These are phyloP conservation scores for Uronychia setigera DNA, from an alignment of 73 alveolate genomes.

Conservation along the genomic window DNA sequence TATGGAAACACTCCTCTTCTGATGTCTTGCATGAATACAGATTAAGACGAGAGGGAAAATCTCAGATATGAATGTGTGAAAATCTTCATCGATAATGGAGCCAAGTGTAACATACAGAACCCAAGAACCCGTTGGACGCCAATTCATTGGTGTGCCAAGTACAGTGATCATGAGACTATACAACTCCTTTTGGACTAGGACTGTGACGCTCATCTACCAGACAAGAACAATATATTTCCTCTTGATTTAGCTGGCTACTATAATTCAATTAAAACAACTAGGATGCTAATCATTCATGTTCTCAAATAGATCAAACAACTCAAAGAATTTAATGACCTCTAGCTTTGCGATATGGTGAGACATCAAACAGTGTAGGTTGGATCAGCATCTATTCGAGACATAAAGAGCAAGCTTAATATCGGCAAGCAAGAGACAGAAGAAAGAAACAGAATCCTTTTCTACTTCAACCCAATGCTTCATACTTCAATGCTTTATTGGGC, in stretches of 20 bases:
- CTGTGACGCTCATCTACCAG: slow-evolving; percentile 26
- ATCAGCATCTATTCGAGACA: not conserved
- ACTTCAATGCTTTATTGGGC: slow-evolving; percentile 60
- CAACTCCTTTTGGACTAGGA: not conserved
- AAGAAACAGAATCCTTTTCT: not conserved
- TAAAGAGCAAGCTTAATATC: not conserved
- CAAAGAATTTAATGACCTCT: not conserved
- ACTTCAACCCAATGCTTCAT: slow-evolving; percentile 28
- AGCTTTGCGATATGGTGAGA: not conserved
- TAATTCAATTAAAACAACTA: slow-evolving; percentile 1
- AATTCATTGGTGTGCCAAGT: slow-evolving; percentile 46
- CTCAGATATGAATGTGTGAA: not conserved
- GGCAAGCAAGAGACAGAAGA: not conserved
- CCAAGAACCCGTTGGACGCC: slow-evolving; percentile 30
- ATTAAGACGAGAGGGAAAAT: not conserved
- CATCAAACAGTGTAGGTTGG: not conserved
- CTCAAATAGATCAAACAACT: not conserved
- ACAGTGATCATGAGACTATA: slow-evolving; percentile 15
- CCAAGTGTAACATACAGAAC: slow-evolving; percentile 21
- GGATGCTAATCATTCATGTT: not conserved
- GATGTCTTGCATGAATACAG: slow-evolving; percentile 10
- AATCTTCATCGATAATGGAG: not conserved
- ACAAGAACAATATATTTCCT: slow-evolving; percentile 40
- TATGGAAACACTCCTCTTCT: slow-evolving; percentile 46
- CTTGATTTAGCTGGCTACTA: slow-evolving; percentile 47